phyloP scores from a whole-genome alignment of 441 rosid genomes.

The Pelargonium exstipulatum region DNA sequence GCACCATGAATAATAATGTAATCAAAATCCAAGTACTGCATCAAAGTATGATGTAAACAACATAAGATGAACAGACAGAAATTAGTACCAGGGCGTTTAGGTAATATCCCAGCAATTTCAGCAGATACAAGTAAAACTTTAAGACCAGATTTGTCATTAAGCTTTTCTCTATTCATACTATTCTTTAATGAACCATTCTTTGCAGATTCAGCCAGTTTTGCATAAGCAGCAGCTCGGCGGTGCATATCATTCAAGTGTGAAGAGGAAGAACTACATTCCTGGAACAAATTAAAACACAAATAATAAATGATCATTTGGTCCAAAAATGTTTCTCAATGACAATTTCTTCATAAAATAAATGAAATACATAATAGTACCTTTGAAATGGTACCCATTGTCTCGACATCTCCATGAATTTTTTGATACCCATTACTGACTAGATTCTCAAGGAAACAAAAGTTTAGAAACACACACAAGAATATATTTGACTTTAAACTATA shows the following conservation, averaged over 20 bases:
- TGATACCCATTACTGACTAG: not conserved
- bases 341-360: not conserved
- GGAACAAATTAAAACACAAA: slow-evolving; percentile 17
- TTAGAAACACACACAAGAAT: not conserved
- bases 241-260: slow-evolving; percentile 38
- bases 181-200: slow-evolving; percentile 26
- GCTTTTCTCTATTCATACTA: slow-evolving; percentile 22
- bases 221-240: slow-evolving; percentile 59
- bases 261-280: slow-evolving; percentile 30
- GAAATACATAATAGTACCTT: not conserved
- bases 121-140: slow-evolving; percentile 72
- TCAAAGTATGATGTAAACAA: not conserved
- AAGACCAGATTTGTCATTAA: slow-evolving; percentile 28
- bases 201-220: slow-evolving; percentile 52
- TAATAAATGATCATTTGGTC: not conserved
- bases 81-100: slow-evolving; percentile 44
- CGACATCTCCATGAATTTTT: not conserved
- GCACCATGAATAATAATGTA: not conserved
- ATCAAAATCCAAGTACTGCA: not conserved
- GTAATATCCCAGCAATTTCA: slow-evolving; percentile 63
- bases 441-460: not conserved
- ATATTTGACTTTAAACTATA: not conserved
- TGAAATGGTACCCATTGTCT: not conserved
- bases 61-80: slow-evolving; percentile 5
- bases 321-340: not conserved